These are phyloP conservation scores for Pyrenophora teres DNA, from an alignment of 2,329 filamentous ascomycete species.

Conservation along the genomic window DNA sequence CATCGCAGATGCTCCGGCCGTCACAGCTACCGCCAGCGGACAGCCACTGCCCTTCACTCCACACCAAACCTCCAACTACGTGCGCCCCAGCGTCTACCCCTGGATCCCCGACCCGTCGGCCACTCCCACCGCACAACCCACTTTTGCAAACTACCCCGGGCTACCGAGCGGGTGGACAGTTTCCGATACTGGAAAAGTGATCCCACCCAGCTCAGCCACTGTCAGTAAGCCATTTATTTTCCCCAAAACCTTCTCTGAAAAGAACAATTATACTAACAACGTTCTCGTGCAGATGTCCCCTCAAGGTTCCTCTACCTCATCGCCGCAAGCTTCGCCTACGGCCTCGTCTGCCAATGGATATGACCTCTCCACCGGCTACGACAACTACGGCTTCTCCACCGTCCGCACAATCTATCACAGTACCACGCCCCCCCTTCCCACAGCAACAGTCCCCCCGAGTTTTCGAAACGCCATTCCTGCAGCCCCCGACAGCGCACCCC, in stretches of 20 bases:
- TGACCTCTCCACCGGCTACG: conserved; percentile 51
- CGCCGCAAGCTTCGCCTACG: conserved; percentile 48
- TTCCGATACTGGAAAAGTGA: conserved; percentile 76
- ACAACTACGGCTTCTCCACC: conserved; percentile 57
- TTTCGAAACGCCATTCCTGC: conserved; percentile 15
- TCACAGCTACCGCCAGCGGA: conserved; percentile 65
- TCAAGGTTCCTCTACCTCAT: conserved; percentile 58
- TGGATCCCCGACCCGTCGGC: conserved; percentile 65
- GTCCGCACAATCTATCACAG: conserved; percentile 44
- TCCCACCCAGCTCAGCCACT: conserved; percentile 70
- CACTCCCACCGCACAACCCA: conserved; percentile 54
- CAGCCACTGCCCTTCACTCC: conserved; percentile 70
- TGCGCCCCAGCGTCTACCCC: conserved; percentile 54
- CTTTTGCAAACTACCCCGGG: conserved; percentile 56
- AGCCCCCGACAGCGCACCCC: conserved; percentile 5
- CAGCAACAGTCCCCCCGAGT: neutral
- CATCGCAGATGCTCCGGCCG: conserved; percentile 62
- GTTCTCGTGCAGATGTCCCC: conserved; percentile 53
- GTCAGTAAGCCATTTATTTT: conserved; percentile 61
- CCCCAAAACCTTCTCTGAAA: conserved; percentile 1
- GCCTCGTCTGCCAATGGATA: conserved; percentile 33
- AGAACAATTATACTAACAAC: conserved; percentile 19
- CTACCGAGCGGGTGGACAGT: conserved; percentile 84
- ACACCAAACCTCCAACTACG: conserved; percentile 61
- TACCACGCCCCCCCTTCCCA: conserved; percentile 9